Percentiles rank a stretch among this genome's conserved stretches.
These are phyloP conservation scores for Trichosphaerium sp. DNA, from an alignment of 78 protist genomes.

Conservation along the genomic window DNA sequence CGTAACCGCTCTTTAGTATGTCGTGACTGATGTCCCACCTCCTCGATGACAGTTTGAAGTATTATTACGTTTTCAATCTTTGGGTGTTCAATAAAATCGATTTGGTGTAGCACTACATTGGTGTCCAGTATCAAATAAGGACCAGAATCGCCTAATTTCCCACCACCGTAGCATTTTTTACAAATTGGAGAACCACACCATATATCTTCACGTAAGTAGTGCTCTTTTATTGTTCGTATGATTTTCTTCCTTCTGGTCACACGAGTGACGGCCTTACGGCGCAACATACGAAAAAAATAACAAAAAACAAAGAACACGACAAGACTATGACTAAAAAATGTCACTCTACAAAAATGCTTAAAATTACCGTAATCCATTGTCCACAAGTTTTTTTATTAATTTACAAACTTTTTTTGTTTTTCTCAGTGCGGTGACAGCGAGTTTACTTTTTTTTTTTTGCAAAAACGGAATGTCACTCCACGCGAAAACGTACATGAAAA, in stretches of 20 bases:
- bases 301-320: no score
- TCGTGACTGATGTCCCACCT: conserved; percentile 40
- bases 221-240: conserved; percentile 49
- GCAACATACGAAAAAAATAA: no score
- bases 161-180: conserved; percentile 9
- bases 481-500: no score
- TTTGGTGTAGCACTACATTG: conserved; percentile 67
- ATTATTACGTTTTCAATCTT: conserved; percentile 43
- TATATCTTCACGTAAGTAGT: conserved; percentile 74
- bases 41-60: conserved; percentile 63
- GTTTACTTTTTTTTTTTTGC: no score
- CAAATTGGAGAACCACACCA: conserved; percentile 53
- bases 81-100: conserved; percentile 63
- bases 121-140: conserved; percentile 60
- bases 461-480: no score
- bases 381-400: no score
- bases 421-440: no score
- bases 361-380: no score
- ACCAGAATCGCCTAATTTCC: neutral
- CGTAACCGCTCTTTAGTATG: conserved; percentile 36
- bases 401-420: no score
- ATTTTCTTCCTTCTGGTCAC: conserved; percentile 46
- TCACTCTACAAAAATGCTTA: no score
- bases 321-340: no score
- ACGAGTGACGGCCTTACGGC: neutral